phyloP scores from a whole-genome alignment of 306 rosid species.

The Dicorynia guianensis region DNA sequence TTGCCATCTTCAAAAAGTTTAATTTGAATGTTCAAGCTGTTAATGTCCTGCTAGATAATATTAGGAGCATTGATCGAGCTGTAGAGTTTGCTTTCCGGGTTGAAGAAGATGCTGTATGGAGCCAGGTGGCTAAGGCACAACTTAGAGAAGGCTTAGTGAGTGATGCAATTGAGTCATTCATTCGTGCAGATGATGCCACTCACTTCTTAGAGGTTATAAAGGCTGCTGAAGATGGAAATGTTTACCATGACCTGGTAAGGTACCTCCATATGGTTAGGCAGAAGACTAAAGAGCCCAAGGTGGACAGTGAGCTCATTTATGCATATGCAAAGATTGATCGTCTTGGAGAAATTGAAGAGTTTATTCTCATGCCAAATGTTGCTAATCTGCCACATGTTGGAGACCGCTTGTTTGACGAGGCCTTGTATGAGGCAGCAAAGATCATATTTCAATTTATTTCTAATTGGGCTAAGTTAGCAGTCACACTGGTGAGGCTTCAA shows the following conservation, averaged over 20 bases:
- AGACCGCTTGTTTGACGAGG: slow-evolving; percentile 88
- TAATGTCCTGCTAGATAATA: slow-evolving; percentile 80
- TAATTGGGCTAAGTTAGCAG: slow-evolving; percentile 93
- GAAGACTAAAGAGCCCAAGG: slow-evolving; percentile 89
- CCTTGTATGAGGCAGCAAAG: slow-evolving; percentile 92
- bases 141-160: slow-evolving; percentile 89
- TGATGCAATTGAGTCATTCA: slow-evolving; percentile 95
- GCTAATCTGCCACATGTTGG: slow-evolving; percentile 92
- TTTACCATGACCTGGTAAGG: slow-evolving; percentile 84
- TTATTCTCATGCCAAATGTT: slow-evolving; percentile 94
- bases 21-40: slow-evolving; percentile 95
- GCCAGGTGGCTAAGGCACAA: slow-evolving; percentile 96
- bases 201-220: slow-evolving; percentile 90
- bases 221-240: slow-evolving; percentile 83
- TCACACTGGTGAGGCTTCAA: slow-evolving; percentile 82
- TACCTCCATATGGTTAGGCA: slow-evolving; percentile 95
- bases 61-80: slow-evolving; percentile 83
- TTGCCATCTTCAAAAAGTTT: slow-evolving; percentile 87
- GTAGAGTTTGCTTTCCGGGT: slow-evolving; percentile 96
- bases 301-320: slow-evolving; percentile 94
- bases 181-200: slow-evolving; percentile 86
- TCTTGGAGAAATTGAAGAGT: slow-evolving; percentile 90
- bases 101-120: slow-evolving; percentile 98
- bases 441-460: slow-evolving; percentile 87
- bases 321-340: slow-evolving; percentile 96